Base-by-base conservation (phyloP, 345 rosid species). In the Syzygium jambos region DNA sequence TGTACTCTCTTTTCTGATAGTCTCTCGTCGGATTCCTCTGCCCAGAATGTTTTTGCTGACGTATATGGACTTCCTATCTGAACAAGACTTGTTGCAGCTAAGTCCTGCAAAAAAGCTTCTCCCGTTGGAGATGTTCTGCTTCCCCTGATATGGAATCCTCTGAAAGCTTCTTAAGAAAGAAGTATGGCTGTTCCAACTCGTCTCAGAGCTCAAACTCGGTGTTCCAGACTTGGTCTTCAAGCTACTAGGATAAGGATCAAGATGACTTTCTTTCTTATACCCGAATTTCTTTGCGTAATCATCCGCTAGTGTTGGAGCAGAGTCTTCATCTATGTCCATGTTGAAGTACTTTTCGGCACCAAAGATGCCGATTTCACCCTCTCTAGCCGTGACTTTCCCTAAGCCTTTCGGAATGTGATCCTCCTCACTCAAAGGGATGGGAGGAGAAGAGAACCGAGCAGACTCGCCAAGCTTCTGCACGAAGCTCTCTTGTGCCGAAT, bases 291-390 rank as follows among this genome's bases (percentile, higher is more conserved):
- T 88, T 34, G 85, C 51, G 68, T 52, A 57, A 49, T 51, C 82
- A 19, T 84, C 86, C 12, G 86, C 63, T 22, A 84, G 85, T 68
- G 84, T 87, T 51, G 93, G 88, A 51, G 65, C 57, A 29, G 51
- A 29, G 34, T 85, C 78, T 12, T 85, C 90, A 46, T 90, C 94
- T 16, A 90, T 85, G 65, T 85, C 91, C 93, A 87, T 89, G 86
- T 92, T 93, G 92, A 92, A 92, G 90, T 95, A 94, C 86, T 88
- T 93, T 84, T 94, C 95, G 51, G 97, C 95, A 15, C 89, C 91
- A 77, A 94, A 94, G 51, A 95, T 91, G 6, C 94, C 89, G 34
- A 93, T 89, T 83, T 92, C 96, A 15, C 90, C 92, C 57, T 87
- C 94, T 84, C 63, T 89, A 19, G 86, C 22, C 80, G 84, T 89